These are phyloP conservation scores for Rhynchospora breviuscula DNA, from an alignment of 176 grass and related monocot species.

Conservation along the genomic window DNA sequence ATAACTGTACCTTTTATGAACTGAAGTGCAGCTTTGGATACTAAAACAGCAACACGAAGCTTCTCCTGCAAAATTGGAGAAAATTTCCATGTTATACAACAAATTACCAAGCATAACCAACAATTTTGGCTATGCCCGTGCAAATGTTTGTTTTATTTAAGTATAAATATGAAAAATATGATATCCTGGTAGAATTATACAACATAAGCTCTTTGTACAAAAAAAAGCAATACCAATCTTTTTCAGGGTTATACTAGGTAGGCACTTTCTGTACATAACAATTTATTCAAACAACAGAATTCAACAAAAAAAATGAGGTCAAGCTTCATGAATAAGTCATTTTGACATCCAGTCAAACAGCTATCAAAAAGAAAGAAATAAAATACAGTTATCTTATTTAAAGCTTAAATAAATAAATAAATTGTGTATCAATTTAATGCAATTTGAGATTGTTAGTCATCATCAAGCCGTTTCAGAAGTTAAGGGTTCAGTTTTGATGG, in stretches of 20 bases:
- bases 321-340: background rate
- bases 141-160: background rate
- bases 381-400: too few relatives aligned
- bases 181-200: background rate
- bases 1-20: conserved; percentile 39
- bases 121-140: background rate
- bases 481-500: too few relatives aligned
- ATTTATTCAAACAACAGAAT: background rate
- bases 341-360: too few relatives aligned
- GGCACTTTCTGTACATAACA: background rate
- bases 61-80: conserved; percentile 47
- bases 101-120: background rate
- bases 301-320: background rate
- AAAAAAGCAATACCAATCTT: background rate
- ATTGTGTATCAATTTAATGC: too few relatives aligned
- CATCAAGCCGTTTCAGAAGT: too few relatives aligned
- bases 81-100: background rate
- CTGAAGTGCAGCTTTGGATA: conserved; percentile 51
- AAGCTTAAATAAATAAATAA: too few relatives aligned
- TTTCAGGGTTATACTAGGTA: background rate
- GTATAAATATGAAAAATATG: background rate
- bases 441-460: too few relatives aligned
- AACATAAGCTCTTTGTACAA: background rate
- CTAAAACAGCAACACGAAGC: conserved; percentile 34
- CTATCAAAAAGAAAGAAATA: too few relatives aligned